These are phyloP conservation scores for Balansia obtecta DNA, from an alignment of 2,329 filamentous ascomycete genomes.

Conservation along the genomic window DNA sequence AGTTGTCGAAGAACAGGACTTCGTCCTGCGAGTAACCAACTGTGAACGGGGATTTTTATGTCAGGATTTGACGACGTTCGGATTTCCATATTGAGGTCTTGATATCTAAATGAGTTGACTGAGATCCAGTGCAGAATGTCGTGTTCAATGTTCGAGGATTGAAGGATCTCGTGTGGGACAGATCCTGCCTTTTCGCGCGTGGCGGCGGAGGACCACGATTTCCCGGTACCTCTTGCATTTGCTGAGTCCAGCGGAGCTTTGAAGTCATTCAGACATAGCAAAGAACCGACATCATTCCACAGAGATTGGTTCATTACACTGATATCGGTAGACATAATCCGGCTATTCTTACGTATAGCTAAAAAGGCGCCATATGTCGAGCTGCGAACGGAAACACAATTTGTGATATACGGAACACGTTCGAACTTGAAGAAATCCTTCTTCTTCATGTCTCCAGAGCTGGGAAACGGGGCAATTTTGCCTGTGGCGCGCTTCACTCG, in stretches of 20 bases:
- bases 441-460: constrained; percentile 43
- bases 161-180: constrained; percentile 41
- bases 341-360: constrained; percentile 71
- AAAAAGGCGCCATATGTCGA: constrained; percentile 86
- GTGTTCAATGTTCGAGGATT: constrained; percentile 51
- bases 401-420: constrained; percentile 75
- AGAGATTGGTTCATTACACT: constrained; percentile 53
- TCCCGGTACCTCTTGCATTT: constrained; percentile 26
- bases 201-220: constrained; percentile 21
- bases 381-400: constrained; percentile 71
- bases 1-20: constrained; percentile 55
- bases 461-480: constrained; percentile 47
- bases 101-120: constrained; percentile 24
- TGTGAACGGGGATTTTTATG: constrained; percentile 65
- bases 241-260: constrained; percentile 23
- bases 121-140: constrained; percentile 43
- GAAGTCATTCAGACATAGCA: constrained; percentile 58
- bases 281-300: constrained; percentile 58
- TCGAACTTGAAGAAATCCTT: constrained; percentile 98
- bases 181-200: constrained; percentile 34
- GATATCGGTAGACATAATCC: constrained; percentile 64
- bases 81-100: constrained; percentile 31
- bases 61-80: constrained; percentile 52
- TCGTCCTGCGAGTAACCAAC: constrained; percentile 65
- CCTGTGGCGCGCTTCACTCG: constrained; percentile 72